Evolutionary conservation across 495 filamentous ascomycete genomes (phyloP).

Genomic region (Niebla homalea): DNA sequence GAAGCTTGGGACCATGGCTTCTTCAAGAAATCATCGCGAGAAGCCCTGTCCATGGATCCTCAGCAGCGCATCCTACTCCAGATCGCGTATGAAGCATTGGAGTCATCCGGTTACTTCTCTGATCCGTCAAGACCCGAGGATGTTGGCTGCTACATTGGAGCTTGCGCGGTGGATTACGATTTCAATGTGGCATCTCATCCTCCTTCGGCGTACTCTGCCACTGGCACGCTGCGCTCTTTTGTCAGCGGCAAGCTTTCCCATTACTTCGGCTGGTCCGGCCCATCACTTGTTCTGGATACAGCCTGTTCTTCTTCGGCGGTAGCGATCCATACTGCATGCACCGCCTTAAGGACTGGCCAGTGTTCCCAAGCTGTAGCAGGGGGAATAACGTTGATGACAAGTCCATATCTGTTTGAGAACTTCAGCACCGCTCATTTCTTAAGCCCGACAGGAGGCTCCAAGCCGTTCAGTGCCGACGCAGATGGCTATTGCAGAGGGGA

Average conservation of each 20-base stretch:
- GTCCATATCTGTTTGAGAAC: slow-evolving; percentile 14
- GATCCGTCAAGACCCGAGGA: slow-evolving; percentile 3
- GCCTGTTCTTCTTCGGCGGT: slow-evolving; percentile 21
- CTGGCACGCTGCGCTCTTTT: slow-evolving; percentile 19
- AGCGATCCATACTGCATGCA: slow-evolving; percentile 13
- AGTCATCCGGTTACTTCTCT: slow-evolving; percentile 14
- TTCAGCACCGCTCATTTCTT: slow-evolving; percentile 29
- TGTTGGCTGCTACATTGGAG: slow-evolving; percentile 13
- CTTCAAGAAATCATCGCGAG: slow-evolving; percentile 33
- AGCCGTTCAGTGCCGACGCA: slow-evolving; percentile 34
- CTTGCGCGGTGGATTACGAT: slow-evolving; percentile 19
- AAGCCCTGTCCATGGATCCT: slow-evolving; percentile 26
- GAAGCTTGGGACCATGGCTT: slow-evolving; percentile 40
- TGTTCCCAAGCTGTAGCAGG: slow-evolving; percentile 17
- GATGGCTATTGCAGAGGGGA: slow-evolving; percentile 40
- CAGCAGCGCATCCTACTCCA: slow-evolving; percentile 30
- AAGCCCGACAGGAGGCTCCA: slow-evolving; percentile 30
- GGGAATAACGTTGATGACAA: slow-evolving; percentile 23
- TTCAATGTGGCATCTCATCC: slow-evolving; percentile 20
- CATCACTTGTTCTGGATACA: slow-evolving; percentile 22
- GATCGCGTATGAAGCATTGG: slow-evolving; percentile 36
- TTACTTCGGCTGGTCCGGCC: slow-evolving; percentile 25
- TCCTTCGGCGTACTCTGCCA: slow-evolving; percentile 21
- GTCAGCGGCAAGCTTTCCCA: slow-evolving; percentile 18
- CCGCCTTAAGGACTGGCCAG: slow-evolving; percentile 6